Percentiles rank a stretch among this genome's conserved stretches.
Conservation (phyloP, 2,329 filamentous ascomycete species). For the Colletotrichum sp. region DNA sequence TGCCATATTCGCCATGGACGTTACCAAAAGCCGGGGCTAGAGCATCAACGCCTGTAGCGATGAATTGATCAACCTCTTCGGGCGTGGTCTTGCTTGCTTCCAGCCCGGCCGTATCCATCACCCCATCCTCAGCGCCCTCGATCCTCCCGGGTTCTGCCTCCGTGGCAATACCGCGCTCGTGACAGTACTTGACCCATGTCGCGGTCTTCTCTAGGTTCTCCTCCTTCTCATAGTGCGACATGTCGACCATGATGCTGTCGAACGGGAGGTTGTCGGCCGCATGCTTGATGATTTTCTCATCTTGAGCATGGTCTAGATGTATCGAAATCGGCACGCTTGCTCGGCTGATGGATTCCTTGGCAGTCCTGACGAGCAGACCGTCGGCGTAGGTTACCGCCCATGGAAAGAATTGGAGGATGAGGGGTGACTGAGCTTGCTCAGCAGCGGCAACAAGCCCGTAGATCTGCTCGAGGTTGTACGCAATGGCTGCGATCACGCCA, state of each 20-base stretch:
- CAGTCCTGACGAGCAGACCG: conserved; percentile 55
- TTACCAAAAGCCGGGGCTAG: conserved; percentile 79
- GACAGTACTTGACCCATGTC: conserved; percentile 65
- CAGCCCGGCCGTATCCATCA: conserved; percentile 61
- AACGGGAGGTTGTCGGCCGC: conserved; percentile 64
- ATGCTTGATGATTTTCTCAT: conserved; percentile 59
- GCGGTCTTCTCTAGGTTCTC: conserved; percentile 70
- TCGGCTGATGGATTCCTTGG: conserved; percentile 58
- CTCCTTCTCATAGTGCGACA: conserved; percentile 74
- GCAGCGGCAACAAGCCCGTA: conserved; percentile 71
- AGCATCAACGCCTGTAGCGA: conserved; percentile 74
- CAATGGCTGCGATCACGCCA: conserved; percentile 56
- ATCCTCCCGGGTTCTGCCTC: conserved; percentile 75
- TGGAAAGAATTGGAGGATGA: conserved; percentile 75
- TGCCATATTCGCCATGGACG: conserved; percentile 76
- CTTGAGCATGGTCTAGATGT: conserved; percentile 69
- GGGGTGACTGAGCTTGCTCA: conserved; percentile 67
- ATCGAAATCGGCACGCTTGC: conserved; percentile 64
- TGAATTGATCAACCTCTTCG: conserved; percentile 73
- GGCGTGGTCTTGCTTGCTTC: conserved; percentile 65
- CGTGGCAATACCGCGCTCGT: conserved; percentile 67
- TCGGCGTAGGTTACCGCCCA: conserved; percentile 71
- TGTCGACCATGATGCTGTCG: conserved; percentile 79
- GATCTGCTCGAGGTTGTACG: conserved; percentile 72
- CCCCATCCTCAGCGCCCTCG: conserved; percentile 67